phyloP scores from a whole-genome alignment of 257 asterid genomes.

The Striga asiatica region DNA sequence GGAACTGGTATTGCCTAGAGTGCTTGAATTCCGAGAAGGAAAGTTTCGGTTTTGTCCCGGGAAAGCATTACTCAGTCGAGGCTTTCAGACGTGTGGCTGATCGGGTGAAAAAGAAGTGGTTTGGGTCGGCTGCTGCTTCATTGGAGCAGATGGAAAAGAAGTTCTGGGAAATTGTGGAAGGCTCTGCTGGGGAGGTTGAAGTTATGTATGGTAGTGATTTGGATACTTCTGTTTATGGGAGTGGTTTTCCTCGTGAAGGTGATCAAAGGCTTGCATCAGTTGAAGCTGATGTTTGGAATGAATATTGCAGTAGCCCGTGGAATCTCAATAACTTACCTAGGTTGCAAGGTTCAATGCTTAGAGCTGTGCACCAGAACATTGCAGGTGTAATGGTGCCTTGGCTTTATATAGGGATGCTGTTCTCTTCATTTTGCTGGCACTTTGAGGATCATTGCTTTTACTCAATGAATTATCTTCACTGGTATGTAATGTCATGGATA shows the following conservation, averaged over 20 bases:
- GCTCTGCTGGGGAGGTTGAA: constrained; percentile 81
- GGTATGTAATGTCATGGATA: constrained; percentile 37
- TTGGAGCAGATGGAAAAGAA: constrained; percentile 72
- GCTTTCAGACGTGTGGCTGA: constrained; percentile 85
- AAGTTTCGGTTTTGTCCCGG: constrained; percentile 82
- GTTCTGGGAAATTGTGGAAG: constrained; percentile 96
- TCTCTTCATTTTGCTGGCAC: constrained; percentile 98
- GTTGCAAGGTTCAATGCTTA: constrained; percentile 83
- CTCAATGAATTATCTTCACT: constrained; percentile 94
- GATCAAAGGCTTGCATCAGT: constrained; percentile 43
- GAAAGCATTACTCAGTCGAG: constrained; percentile 66
- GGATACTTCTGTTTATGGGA: constrained; percentile 84
- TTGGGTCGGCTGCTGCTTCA: constrained; percentile 59
- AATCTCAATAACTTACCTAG: constrained; percentile 90
- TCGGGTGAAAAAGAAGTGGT: constrained; percentile 79
- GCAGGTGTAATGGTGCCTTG: constrained; percentile 99
- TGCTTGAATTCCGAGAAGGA: constrained; percentile 89
- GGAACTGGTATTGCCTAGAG: constrained; percentile 94
- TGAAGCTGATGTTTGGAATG: constrained; percentile 61
- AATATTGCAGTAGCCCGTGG: constrained; percentile 82
- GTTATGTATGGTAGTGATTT: constrained; percentile 92
- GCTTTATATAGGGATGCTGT: constrained; percentile 88
- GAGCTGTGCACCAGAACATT: constrained; percentile 74
- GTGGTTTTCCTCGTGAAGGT: constrained; percentile 74
- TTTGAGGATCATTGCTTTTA: constrained; percentile 97